Percentiles rank a stretch among this genome's conserved stretches.
phyloP scores from a whole-genome alignment of 352 stramenopile species.

The Pythium chondricola region DNA sequence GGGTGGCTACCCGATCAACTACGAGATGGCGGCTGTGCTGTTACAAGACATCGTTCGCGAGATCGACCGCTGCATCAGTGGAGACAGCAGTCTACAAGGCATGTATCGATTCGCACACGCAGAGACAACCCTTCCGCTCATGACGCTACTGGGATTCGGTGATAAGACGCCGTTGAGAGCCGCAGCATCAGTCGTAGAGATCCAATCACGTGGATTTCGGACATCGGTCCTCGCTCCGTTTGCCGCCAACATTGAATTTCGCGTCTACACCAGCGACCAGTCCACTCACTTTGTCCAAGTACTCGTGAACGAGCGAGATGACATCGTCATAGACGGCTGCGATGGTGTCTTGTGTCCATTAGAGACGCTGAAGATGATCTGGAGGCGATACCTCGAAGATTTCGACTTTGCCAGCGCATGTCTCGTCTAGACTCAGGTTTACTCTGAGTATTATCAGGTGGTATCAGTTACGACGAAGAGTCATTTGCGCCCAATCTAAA shows the following conservation, averaged over 20 bases:
- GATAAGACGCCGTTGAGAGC: conserved; percentile 28
- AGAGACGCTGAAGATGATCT: conserved; percentile 35
- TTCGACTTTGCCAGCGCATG: conserved; percentile 48
- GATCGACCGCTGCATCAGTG: conserved; percentile 43
- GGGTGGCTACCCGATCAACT: conserved; percentile 58
- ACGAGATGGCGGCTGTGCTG: conserved; percentile 63
- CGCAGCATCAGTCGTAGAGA: conserved; percentile 26
- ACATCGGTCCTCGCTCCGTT: conserved; percentile 55
- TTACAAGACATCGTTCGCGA: conserved; percentile 42
- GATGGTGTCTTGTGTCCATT: conserved; percentile 39
- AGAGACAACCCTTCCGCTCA: conserved; percentile 65
- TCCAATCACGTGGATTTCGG: conserved; percentile 43
- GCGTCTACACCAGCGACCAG: conserved; percentile 23
- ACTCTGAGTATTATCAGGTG: no score
- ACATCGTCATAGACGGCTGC: conserved; percentile 34
- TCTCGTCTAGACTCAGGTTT: not conserved
- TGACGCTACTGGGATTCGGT: conserved; percentile 57
- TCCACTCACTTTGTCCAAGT: conserved; percentile 22
- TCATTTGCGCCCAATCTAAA: no score
- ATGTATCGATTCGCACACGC: conserved; percentile 66
- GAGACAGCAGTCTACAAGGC: conserved; percentile 27
- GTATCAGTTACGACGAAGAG: no score
- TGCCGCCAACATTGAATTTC: conserved; percentile 71
- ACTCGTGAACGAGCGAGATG: conserved; percentile 29
- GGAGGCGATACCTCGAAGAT: conserved; percentile 18